Evolutionary conservation across 2,329 filamentous ascomycete species (phyloP), one percentile per base, ranked within the genome.

Genomic region (Fusarium tjaetaba): DNA sequence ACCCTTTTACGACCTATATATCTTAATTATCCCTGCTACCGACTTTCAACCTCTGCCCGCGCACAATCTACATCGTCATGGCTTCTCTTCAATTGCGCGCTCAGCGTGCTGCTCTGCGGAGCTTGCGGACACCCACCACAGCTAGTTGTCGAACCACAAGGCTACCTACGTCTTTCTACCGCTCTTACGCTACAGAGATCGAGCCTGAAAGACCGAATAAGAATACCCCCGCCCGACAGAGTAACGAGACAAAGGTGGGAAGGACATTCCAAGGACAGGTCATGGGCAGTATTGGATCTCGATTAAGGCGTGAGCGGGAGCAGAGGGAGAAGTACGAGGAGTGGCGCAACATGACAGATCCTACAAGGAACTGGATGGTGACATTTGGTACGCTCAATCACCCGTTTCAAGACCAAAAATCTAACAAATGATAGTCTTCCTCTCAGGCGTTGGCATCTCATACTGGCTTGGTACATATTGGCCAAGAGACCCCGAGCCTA

Each of bases 381-480:
- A 88, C 88, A 10, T 88, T 90, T 75, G 83, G 89, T 90, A 81
- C 76, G 85, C 76, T 16, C 5, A 32, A n/a, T 22, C 32, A 16
- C 20, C 16, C 39, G 18, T 16, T 22, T 39, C 9, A 26, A 11
- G 9, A 67, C 43, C 32, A 38, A n/a, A 14, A 15, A 43, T 30
- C 71, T 72, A 56, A 73, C n/a, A 22, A 9, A 36, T 24, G 13
- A 32, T 71, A 90, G 88, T 88, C 75, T 82, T 90, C 70, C 78
- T 90, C 53, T 85, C 85, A 58, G 85, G 88, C 52, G 83, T 88
- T 52, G 82, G 83, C 39, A 82, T 85, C 65, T 86, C 87, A 67
- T 93, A 90, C 81, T 90, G 86, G 79, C 80, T 91, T 46, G 91
- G 91, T 67, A 88, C 86, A 26, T 85, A 86, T 75, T 86, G 85